A percentile compares a stretch with the other conserved stretches of the same genome.
Evolutionary conservation across 257 asterid genomes (phyloP).

Genomic region (Marsdenia floribunda): DNA sequence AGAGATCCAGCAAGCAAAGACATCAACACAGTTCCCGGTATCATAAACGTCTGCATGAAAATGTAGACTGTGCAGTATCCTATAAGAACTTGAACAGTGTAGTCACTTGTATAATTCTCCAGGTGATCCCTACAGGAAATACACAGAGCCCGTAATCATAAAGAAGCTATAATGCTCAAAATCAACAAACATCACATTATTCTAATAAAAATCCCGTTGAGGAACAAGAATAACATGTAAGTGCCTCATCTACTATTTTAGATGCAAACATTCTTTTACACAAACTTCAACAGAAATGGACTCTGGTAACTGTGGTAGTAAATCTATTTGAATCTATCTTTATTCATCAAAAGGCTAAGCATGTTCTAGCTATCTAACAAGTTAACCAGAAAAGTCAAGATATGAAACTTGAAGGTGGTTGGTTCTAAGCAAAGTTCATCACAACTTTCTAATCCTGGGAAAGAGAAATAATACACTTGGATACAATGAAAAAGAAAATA

Average conservation of each 20-base stretch:
- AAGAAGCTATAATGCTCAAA: neutral
- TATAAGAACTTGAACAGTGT: conserved; percentile 79
- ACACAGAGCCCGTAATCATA: conserved; percentile 11
- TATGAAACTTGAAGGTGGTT: neutral
- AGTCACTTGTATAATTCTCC: conserved; percentile 93
- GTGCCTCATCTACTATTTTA: neutral
- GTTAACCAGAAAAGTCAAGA: neutral
- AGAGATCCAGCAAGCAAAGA: conserved; percentile 93
- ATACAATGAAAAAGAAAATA: neutral
- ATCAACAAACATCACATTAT: neutral
- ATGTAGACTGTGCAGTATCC: conserved; percentile 88
- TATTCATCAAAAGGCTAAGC: neutral
- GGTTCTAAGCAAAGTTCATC: neutral
- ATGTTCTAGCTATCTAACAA: neutral
- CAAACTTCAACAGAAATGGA: neutral
- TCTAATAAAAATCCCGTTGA: neutral
- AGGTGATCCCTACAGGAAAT: conserved; percentile 56
- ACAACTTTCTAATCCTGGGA: neutral
- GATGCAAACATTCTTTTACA: neutral
- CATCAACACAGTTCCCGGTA: conserved; percentile 95
- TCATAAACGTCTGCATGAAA: conserved; percentile 98
- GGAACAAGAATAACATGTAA: neutral
- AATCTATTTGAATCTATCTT: neutral
- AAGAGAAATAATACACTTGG: neutral
- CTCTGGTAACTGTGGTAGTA: neutral